Evolutionary conservation across 2,329 filamentous ascomycete species (phyloP).

Genomic region (Phaeomoniella chlamydospora): DNA sequence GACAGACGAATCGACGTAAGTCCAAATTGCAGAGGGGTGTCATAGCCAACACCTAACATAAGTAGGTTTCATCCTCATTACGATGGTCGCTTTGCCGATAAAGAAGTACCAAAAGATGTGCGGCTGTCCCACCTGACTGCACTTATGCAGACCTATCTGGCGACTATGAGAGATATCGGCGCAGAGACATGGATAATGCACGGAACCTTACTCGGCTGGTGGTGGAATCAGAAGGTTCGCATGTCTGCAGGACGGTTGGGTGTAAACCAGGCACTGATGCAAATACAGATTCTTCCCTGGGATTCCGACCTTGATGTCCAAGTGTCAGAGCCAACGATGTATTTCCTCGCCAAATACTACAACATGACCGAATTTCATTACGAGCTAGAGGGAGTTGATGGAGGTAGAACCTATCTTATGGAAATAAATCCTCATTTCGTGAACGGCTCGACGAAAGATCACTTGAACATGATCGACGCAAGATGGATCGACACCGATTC

Average conservation of each 20-base stretch:
- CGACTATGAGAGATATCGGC: slow-evolving; percentile 40
- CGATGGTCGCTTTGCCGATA: slow-evolving; percentile 39
- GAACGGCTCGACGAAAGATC: slow-evolving; percentile 29
- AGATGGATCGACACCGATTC: slow-evolving; percentile 46
- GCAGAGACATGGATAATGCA: slow-evolving; percentile 52
- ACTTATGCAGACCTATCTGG: slow-evolving; percentile 40
- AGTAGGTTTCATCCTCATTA: slow-evolving; percentile 39
- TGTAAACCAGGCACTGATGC: not conserved
- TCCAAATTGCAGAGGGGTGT: slow-evolving; percentile 2
- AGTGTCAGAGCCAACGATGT: slow-evolving; percentile 38
- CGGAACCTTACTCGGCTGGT: slow-evolving; percentile 46
- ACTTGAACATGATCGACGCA: slow-evolving; percentile 42
- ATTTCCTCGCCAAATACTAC: slow-evolving; percentile 43
- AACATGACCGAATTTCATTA: slow-evolving; percentile 47
- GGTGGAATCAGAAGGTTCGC: slow-evolving; percentile 44
- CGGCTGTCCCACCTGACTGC: slow-evolving; percentile 32
- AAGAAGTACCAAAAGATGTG: slow-evolving; percentile 29
- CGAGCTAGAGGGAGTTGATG: slow-evolving; percentile 19
- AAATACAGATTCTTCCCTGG: slow-evolving; percentile 41
- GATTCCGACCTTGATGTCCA: slow-evolving; percentile 47
- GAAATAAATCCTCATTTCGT: slow-evolving; percentile 45
- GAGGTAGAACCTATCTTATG: slow-evolving; percentile 34
- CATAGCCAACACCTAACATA: not conserved
- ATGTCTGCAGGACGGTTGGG: slow-evolving; percentile 1
- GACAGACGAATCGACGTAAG: slow-evolving; percentile 30